These are phyloP conservation scores for Omphalea diandra DNA, from an alignment of 441 rosid species.

Conservation along the genomic window DNA sequence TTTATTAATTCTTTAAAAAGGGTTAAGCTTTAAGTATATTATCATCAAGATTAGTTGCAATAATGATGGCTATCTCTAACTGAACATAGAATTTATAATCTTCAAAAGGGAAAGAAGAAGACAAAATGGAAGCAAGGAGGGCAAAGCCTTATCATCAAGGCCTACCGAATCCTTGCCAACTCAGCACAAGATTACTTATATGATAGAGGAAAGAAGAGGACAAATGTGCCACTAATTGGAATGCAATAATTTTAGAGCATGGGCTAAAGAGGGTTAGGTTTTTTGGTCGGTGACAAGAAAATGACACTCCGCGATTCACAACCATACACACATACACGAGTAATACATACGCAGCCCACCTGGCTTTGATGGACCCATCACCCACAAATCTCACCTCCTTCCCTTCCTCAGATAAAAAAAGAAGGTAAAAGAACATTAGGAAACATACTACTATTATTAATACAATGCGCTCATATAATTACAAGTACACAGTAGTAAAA, in stretches of 20 bases:
- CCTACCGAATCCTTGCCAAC: slow-evolving; percentile 12
- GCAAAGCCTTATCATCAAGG: slow-evolving; percentile 1
- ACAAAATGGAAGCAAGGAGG: neutral
- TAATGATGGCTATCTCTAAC: neutral
- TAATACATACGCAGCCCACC: slow-evolving; percentile 12
- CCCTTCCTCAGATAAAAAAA: neutral
- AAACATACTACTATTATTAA: neutral
- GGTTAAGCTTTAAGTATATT: neutral
- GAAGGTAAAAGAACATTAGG: neutral
- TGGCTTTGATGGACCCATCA: slow-evolving; percentile 5
- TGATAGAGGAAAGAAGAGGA: no score
- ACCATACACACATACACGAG: slow-evolving; percentile 12
- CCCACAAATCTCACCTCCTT: neutral
- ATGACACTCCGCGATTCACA: slow-evolving; percentile 27
- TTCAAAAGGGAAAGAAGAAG: neutral
- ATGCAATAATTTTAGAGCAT: neutral
- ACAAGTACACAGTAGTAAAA: slow-evolving; percentile 9
- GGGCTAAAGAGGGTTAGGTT: slow-evolving; percentile 7
- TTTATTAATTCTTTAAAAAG: no score
- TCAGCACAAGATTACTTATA: neutral
- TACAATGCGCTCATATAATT: neutral
- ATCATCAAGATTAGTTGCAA: neutral
- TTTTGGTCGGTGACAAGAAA: slow-evolving; percentile 20
- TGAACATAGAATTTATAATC: no score
- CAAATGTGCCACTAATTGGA: neutral